Evolutionary conservation across 257 asterid species (phyloP), one percentile per base, ranked within the genome.

Genomic region (Parsonsia alboflavescens): DNA sequence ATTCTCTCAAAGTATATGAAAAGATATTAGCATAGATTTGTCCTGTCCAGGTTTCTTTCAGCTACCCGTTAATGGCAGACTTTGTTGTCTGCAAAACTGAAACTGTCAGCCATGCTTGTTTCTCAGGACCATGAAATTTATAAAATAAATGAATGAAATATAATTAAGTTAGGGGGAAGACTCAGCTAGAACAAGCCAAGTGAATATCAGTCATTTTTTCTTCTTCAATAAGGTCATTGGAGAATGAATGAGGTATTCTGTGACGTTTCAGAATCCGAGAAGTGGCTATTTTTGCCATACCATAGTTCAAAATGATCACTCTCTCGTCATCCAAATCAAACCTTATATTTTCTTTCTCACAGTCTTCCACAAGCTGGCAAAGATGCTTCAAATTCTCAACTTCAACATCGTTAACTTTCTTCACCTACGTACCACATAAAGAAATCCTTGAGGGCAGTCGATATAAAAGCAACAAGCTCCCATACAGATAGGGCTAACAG

Each of bases 301-400:
- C 79, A 61, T 87, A 86, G 80, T 89, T 86, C 88, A 94, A 85
- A 66, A 89, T 93, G 26, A 94, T 89, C 70, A 94, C 97, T 77
- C 92, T 89, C 26, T 89, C 99, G 12, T 94, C 97, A 52, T 94
- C 99, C 89, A 94, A 81, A 84, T 94, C 99, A 21, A 94, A 89
- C 62, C 99, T 89, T 58, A 94, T 84, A 26, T 62, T 80, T 75
- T 82, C 91, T 58, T 73, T 52, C 76, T 64, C 78, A 73, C 89
- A 76, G 33, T 87, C 96, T 80, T 90, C 97, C 81, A 94, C 97
- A 6, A 94, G 97, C 75, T 80, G 86, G 21, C 90, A 82, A 24
- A 94, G 68, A 82, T 94, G 99, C 76, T 86, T 90, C 89, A 94
- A 80, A 83, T 94, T 94, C 79, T 87, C 81, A 39, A 94, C 91